Conservation (phyloP, 2,329 filamentous ascomycete genomes). For the Raffaelea arxii region DNA sequence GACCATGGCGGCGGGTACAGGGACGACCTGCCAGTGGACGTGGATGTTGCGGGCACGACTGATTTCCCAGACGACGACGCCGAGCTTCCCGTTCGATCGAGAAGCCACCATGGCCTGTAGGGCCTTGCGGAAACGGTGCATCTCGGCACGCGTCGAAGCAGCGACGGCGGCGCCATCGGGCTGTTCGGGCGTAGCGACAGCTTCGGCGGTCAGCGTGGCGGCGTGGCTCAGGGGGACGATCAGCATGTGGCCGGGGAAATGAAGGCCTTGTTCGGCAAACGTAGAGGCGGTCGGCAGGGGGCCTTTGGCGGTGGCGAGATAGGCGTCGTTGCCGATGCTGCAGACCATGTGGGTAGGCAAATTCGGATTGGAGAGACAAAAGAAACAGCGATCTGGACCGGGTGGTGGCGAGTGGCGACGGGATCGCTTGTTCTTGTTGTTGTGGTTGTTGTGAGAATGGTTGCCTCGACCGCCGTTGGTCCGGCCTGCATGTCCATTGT, state of each 20-base stretch:
- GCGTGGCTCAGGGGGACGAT: constrained; percentile 83
- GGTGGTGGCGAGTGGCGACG: constrained; percentile 44
- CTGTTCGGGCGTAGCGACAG: constrained; percentile 46
- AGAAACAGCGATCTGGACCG: constrained; percentile 78
- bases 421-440: too few species aligned
- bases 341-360: constrained; percentile 81
- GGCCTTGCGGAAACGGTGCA: constrained; percentile 68
- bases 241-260: constrained; percentile 77
- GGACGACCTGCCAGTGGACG: constrained; percentile 87
- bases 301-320: constrained; percentile 86
- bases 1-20: constrained; percentile 60
- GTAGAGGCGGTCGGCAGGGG: constrained; percentile 65
- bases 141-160: constrained; percentile 61
- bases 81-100: constrained; percentile 50
- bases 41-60: constrained; percentile 74
- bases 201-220: constrained; percentile 53
- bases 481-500: constrained; percentile 18
- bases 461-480: constrained; percentile 33
- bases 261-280: constrained; percentile 53
- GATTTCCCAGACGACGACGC: constrained; percentile 87
- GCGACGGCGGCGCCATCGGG: constrained; percentile 47
- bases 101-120: constrained; percentile 71
- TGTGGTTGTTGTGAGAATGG: too few species aligned
- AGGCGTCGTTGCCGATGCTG: constrained; percentile 78
- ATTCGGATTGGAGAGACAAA: constrained; percentile 83